These are phyloP conservation scores for Lolium perenne DNA, from an alignment of 176 grass and related monocot genomes.

Conservation along the genomic window DNA sequence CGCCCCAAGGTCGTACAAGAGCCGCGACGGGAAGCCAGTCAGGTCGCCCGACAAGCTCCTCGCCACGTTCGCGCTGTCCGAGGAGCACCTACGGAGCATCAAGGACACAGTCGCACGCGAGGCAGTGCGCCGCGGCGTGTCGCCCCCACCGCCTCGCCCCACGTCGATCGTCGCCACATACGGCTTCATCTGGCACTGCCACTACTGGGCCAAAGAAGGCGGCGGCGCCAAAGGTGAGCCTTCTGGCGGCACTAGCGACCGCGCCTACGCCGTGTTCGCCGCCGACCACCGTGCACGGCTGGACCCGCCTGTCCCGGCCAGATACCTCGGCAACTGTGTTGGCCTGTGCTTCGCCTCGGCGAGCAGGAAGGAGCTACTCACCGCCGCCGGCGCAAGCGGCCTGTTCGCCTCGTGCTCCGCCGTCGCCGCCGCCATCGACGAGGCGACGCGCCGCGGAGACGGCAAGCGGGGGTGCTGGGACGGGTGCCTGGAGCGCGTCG, in stretches of 20 bases:
- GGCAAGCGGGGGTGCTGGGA: background rate
- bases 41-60: background rate
- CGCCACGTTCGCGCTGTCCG: conserved; percentile 40
- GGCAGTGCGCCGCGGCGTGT: background rate
- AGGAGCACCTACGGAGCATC: conserved; percentile 14
- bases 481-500: background rate
- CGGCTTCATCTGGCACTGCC: conserved; percentile 5
- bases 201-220: background rate
- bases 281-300: conserved; percentile 36
- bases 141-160: conserved; percentile 12
- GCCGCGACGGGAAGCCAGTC: background rate
- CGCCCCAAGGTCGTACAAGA: background rate
- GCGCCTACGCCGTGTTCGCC: conserved; percentile 15
- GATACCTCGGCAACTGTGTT: conserved; percentile 71
- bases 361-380: background rate
- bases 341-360: background rate
- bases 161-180: conserved; percentile 31
- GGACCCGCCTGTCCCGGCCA: conserved; percentile 38
- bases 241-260: background rate
- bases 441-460: background rate
- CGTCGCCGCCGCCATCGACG: conserved; percentile 34
- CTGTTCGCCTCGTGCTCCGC: conserved; percentile 11
- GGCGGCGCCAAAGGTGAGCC: background rate
- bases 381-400: background rate
- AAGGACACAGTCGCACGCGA: conserved; percentile 31